Conservation (phyloP, 169 alveolate species). For the Hepatocystis sp. region DNA sequence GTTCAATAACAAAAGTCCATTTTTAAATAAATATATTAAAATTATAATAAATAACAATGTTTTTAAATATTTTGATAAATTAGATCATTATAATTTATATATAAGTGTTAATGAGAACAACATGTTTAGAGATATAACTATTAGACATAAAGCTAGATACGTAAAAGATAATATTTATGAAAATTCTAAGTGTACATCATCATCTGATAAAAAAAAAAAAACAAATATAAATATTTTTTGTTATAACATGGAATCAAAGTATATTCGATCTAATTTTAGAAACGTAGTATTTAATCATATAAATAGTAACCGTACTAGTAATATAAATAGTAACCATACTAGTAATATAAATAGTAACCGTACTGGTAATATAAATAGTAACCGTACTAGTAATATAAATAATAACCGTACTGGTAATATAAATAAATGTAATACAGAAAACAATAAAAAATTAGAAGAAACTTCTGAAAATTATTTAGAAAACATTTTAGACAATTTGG, state of each 20-base stretch:
- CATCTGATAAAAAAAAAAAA: constrained; percentile 24
- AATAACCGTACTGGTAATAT: constrained; percentile 8
- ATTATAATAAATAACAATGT: constrained; percentile 32
- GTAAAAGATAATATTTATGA: constrained; percentile 1
- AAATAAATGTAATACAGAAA: constrained; percentile 17
- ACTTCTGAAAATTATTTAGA: no score
- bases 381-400: no score
- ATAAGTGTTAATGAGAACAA: constrained; percentile 24
- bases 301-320: no score
- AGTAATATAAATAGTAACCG: no score
- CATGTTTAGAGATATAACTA: constrained; percentile 30
- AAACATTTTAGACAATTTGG: constrained; percentile 44
- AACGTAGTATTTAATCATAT: no score
- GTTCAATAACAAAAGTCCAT: background rate
- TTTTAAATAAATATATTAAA: constrained; percentile 33
- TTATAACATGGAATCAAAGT: no score
- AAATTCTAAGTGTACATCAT: background rate
- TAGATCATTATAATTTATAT: constrained; percentile 51
- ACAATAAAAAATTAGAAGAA: constrained; percentile 30
- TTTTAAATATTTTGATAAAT: constrained; percentile 27
- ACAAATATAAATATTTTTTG: constrained; percentile 1
- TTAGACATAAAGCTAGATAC: constrained; percentile 32
- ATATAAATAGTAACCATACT: no score
- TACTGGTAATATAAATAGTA: no score
- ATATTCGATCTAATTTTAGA: no score